These are phyloP conservation scores for Ceratobasidium sp. DNA, from an alignment of 1,284 basidiomycete species.

Conservation along the genomic window DNA sequence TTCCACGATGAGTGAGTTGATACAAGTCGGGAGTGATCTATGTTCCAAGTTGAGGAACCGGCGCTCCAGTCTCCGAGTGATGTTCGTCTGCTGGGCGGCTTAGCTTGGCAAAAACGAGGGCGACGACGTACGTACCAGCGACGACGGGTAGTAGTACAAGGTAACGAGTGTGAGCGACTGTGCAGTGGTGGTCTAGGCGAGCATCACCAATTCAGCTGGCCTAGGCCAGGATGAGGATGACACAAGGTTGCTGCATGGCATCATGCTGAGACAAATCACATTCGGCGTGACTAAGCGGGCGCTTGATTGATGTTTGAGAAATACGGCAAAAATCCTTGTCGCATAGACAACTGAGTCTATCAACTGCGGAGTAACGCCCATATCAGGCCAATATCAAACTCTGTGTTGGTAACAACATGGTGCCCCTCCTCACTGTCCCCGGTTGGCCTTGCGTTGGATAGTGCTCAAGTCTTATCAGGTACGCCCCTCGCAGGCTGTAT, in stretches of 20 bases:
- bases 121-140: conserved; percentile 5
- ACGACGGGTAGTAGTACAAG: conserved; percentile 16
- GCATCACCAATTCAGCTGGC: background rate
- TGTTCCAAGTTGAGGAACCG: conserved; percentile 19
- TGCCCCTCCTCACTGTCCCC: background rate
- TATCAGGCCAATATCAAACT: background rate
- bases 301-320: background rate
- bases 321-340: background rate
- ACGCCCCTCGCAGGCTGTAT: background rate
- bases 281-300: conserved; percentile 3
- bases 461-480: background rate
- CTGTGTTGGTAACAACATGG: background rate
- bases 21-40: conserved; percentile 14
- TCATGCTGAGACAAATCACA: conserved; percentile 26
- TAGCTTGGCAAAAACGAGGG: background rate
- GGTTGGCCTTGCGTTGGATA: background rate
- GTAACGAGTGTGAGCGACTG: conserved; percentile 14
- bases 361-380: background rate
- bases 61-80: conserved; percentile 8
- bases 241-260: background rate
- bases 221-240: conserved; percentile 1
- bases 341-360: background rate
- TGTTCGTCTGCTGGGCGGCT: background rate
- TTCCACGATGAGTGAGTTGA: conserved; percentile 22
- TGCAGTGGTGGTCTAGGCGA: conserved; percentile 1